Evolutionary conservation across 805 yeast genomes (phyloP).

Genomic region (Ogataea methanolica): DNA sequence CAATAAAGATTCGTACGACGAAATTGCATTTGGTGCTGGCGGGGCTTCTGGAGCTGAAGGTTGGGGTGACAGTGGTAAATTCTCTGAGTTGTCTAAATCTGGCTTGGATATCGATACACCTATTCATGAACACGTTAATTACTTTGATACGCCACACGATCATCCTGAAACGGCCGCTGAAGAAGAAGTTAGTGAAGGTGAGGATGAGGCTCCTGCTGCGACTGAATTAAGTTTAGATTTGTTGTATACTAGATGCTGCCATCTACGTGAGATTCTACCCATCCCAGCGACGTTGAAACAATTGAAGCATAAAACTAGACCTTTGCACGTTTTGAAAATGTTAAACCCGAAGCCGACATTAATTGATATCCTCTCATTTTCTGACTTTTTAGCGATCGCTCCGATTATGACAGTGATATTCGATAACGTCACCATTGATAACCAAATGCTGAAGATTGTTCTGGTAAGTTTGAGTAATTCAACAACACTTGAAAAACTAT

Average conservation of each 20-base stretch:
- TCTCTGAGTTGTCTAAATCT: conserved; percentile 6
- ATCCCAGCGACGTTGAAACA: conserved; percentile 51
- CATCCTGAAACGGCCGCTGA: conserved; percentile 4
- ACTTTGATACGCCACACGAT: conserved; percentile 21
- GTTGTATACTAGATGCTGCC: conserved; percentile 47
- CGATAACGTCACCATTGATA: conserved; percentile 51
- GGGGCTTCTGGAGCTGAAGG: conserved; percentile 14
- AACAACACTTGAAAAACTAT: conserved; percentile 43
- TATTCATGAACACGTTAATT: conserved; percentile 40
- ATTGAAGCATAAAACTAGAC: conserved; percentile 45
- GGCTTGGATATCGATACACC: conserved; percentile 65
- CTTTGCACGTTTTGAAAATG: conserved; percentile 50
- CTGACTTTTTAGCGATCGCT: conserved; percentile 53
- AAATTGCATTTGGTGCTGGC: conserved; percentile 7
- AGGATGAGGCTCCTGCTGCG: conserved; percentile 9
- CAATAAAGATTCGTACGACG: conserved; percentile 24
- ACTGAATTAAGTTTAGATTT: conserved; percentile 39
- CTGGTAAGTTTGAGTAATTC: conserved; percentile 43
- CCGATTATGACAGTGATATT: conserved; percentile 52
- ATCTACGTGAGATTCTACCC: conserved; percentile 43
- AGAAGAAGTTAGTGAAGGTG: conserved; percentile 21
- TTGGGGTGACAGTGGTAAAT: conserved; percentile 2
- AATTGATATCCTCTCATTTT: conserved; percentile 51
- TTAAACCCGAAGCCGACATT: conserved; percentile 56
- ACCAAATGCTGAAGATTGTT: conserved; percentile 48